phyloP scores from a whole-genome alignment of 495 filamentous ascomycete genomes.

The Paragyromitra xinjiangensis region DNA sequence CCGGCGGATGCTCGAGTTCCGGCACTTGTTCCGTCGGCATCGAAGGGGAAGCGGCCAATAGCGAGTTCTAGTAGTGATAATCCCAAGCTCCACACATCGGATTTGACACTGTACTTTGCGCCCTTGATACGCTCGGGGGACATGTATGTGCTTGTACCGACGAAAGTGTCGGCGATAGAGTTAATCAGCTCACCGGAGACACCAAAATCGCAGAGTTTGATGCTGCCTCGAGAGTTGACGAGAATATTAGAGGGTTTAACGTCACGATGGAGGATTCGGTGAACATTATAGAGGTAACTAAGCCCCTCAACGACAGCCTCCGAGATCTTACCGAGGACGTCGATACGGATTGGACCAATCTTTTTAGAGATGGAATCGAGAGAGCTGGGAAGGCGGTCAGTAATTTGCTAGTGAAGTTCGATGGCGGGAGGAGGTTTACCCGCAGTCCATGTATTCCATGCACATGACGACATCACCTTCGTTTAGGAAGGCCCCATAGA shows the following conservation, averaged over 20 bases:
- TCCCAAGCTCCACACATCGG: slow-evolving; percentile 99
- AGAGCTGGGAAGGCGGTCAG: slow-evolving; percentile 67
- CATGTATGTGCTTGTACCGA: slow-evolving; percentile 99
- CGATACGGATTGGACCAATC: slow-evolving; percentile 95
- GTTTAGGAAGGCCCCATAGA: slow-evolving; percentile 96
- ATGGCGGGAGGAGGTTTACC: slow-evolving; percentile 67
- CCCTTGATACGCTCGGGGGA: slow-evolving; percentile 97
- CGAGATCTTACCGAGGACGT: slow-evolving; percentile 98
- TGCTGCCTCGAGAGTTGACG: slow-evolving; percentile 89
- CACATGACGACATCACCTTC: slow-evolving; percentile 98
- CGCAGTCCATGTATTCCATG: slow-evolving; percentile 99
- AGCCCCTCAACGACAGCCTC: slow-evolving; percentile 95
- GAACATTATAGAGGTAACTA: slow-evolving; percentile 90
- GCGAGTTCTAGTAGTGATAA: slow-evolving; percentile 94
- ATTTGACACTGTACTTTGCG: slow-evolving; percentile 95
- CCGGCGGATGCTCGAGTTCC: slow-evolving; percentile 72
- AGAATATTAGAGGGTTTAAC: slow-evolving; percentile 98
- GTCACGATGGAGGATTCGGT: slow-evolving; percentile 98
- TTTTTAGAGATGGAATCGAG: slow-evolving; percentile 92
- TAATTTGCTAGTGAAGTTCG: slow-evolving; percentile 8
- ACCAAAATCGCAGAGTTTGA: slow-evolving; percentile 98
- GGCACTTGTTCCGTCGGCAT: slow-evolving; percentile 74
- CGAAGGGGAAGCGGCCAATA: slow-evolving; percentile 95
- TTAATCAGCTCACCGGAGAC: slow-evolving; percentile 96
- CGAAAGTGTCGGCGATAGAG: slow-evolving; percentile 96